phyloP scores from a whole-genome alignment of 805 yeast species.

The Cyberlindnera xishuangbannaensis region DNA sequence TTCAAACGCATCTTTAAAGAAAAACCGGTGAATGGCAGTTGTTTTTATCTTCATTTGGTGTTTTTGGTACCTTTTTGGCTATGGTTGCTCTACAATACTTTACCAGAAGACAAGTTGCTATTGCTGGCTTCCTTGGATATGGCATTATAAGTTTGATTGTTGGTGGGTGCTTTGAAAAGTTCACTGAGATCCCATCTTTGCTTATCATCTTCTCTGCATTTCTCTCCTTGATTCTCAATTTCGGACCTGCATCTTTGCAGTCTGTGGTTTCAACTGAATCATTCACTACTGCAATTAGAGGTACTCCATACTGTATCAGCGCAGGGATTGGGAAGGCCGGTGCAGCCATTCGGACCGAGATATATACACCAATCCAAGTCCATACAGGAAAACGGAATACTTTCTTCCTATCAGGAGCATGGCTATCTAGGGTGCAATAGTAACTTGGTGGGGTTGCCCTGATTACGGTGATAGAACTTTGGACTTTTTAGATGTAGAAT shows the following conservation, averaged over 20 bases:
- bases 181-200: constrained; percentile 25
- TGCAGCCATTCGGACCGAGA: constrained; percentile 44
- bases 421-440: constrained; percentile 25
- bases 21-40: constrained; percentile 13
- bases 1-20: constrained; percentile 23
- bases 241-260: constrained; percentile 45
- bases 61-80: constrained; percentile 7
- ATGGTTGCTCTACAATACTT: constrained; percentile 2
- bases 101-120: constrained; percentile 8
- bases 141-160: constrained; percentile 43
- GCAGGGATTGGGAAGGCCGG: constrained; percentile 50
- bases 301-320: constrained; percentile 40
- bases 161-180: constrained; percentile 33
- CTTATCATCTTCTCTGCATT: constrained; percentile 42
- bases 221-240: constrained; percentile 38
- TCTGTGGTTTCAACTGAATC: constrained; percentile 40
- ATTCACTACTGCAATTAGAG: constrained; percentile 45
- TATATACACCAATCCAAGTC: constrained; percentile 40
- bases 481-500: constrained; percentile 41
- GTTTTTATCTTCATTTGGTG: constrained; percentile 8
- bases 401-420: constrained; percentile 40
- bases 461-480: constrained; percentile 41
- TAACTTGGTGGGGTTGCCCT: constrained; percentile 37
- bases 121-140: constrained; percentile 7
- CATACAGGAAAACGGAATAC: constrained; percentile 41